phyloP scores from a whole-genome alignment of 2,329 filamentous ascomycete species.

The Piedraia hortae region DNA sequence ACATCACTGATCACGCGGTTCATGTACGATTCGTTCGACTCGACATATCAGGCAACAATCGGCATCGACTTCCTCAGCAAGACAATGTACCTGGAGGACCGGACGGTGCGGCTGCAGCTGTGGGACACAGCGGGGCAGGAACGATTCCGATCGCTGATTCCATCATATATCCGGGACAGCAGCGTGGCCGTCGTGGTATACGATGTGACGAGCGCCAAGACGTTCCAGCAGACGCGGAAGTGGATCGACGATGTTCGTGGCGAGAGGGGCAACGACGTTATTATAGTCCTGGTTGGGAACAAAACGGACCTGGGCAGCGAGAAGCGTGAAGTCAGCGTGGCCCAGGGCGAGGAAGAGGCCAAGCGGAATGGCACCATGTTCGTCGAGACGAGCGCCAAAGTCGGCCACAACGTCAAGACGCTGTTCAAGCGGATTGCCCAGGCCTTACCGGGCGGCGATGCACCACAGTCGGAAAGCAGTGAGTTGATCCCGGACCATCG shows the following conservation, averaged over 20 bases:
- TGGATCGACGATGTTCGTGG: slow-evolving; percentile 97
- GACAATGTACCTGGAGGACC: slow-evolving; percentile 99
- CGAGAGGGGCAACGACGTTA: slow-evolving; percentile 92
- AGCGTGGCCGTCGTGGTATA: slow-evolving; percentile 96
- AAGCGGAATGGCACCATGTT: slow-evolving; percentile 98
- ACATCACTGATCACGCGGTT: slow-evolving; percentile 96
- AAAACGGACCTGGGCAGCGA: slow-evolving; percentile 98
- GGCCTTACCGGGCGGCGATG: slow-evolving; percentile 73
- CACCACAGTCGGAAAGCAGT: slow-evolving; percentile 57
- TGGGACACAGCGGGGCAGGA: slow-evolving; percentile 98
- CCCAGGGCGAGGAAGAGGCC: slow-evolving; percentile 90
- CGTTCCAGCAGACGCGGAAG: slow-evolving; percentile 95
- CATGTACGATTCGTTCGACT: slow-evolving; percentile 99
- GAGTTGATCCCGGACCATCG: slow-evolving; percentile 19
- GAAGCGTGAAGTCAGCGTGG: slow-evolving; percentile 87
- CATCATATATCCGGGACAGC: slow-evolving; percentile 94
- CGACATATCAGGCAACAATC: slow-evolving; percentile 97
- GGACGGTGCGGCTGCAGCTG: slow-evolving; percentile 85
- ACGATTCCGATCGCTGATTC: slow-evolving; percentile 85
- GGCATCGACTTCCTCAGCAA: slow-evolving; percentile 98
- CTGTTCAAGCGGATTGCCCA: slow-evolving; percentile 96
- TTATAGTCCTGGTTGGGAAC: slow-evolving; percentile 94
- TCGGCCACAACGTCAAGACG: slow-evolving; percentile 93
- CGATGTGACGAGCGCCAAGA: slow-evolving; percentile 67
- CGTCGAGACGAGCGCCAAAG: slow-evolving; percentile 93